phyloP scores from a whole-genome alignment of 495 filamentous ascomycete genomes.

The Penicillium macrosclerotiorum region DNA sequence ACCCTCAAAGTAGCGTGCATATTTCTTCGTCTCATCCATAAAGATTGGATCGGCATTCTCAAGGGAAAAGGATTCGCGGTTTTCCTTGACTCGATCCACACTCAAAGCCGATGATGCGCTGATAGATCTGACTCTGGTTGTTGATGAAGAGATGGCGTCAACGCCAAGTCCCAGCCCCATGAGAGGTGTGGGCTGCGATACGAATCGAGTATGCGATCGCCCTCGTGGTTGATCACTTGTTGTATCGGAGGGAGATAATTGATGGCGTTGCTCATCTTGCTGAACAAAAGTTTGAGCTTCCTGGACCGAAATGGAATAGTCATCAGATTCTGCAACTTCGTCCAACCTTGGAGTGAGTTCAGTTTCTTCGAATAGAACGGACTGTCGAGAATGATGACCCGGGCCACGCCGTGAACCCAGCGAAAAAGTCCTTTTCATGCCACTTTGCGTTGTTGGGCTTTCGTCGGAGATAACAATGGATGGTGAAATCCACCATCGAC shows the following conservation, averaged over 20 bases:
- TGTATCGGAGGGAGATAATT: constrained; percentile 14
- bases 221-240: too few species aligned
- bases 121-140: constrained; percentile 31
- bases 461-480: constrained; percentile 2
- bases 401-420: constrained; percentile 6
- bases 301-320: constrained; percentile 2
- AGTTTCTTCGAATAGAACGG: constrained; percentile 2
- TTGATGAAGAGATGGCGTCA: constrained; percentile 18
- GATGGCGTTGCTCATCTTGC: too few species aligned
- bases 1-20: constrained; percentile 55
- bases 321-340: constrained; percentile 2
- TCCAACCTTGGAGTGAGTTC: neutral
- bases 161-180: constrained; percentile 41
- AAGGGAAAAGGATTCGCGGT: constrained; percentile 51
- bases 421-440: constrained; percentile 7
- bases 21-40: constrained; percentile 60
- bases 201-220: too few species aligned
- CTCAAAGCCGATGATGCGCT: too few species aligned
- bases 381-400: neutral
- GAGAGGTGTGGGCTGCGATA: constrained; percentile 36
- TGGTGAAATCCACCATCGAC: constrained; percentile 7
- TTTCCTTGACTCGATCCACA: constrained; percentile 50
- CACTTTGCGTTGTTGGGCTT: constrained; percentile 4
- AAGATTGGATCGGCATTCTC: constrained; percentile 68
- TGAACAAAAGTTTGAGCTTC: constrained; percentile 6